phyloP scores from a whole-genome alignment of 345 rosid species.

The Sisymbrium altissimum region DNA sequence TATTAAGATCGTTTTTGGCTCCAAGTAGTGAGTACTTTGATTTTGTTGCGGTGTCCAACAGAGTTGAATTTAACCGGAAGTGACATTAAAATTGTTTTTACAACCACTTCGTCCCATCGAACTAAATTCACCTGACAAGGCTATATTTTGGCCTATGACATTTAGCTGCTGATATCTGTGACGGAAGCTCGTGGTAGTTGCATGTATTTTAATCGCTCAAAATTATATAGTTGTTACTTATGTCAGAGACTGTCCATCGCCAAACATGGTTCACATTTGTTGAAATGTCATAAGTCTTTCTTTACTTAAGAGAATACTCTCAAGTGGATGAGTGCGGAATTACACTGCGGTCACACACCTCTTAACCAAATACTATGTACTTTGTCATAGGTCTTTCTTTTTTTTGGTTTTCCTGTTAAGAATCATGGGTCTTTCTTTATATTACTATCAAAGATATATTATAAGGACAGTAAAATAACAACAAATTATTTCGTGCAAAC shows the following conservation, averaged over 20 bases:
- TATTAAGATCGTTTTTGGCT: not conserved
- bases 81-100: not conserved
- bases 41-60: slow-evolving; percentile 14
- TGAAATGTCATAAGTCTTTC: not conserved
- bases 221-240: not conserved
- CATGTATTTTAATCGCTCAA: not conserved
- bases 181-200: not conserved
- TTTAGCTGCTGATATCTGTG: not conserved
- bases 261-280: not conserved
- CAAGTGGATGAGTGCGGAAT: not conserved
- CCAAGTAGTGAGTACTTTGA: not conserved
- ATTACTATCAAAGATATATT: no score
- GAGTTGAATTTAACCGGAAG: not conserved
- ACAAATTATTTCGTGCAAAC: not conserved
- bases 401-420: no score
- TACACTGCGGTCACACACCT: not conserved
- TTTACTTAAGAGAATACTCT: not conserved
- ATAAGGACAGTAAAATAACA: not conserved
- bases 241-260: not conserved
- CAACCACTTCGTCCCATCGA: not conserved
- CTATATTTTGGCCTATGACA: not conserved
- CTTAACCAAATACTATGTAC: no score
- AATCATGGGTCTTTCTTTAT: no score
- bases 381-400: no score
- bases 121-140: not conserved